Evolutionary conservation across 2,329 filamentous ascomycete species (phyloP), one percentile per base, ranked within the genome.

Genomic region (Xenoacremonium recifei): DNA sequence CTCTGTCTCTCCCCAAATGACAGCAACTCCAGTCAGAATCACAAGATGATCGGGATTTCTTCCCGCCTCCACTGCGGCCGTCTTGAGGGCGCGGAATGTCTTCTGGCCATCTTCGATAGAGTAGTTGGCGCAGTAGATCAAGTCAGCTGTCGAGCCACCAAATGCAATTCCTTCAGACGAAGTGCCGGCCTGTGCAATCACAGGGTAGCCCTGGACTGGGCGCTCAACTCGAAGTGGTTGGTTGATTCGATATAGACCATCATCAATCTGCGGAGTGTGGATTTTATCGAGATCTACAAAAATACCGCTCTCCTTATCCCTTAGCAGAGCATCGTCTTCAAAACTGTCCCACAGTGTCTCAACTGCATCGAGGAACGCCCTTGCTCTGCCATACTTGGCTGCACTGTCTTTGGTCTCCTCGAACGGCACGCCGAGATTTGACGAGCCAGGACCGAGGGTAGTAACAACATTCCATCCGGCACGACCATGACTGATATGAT

Each of bases 381-480:
- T 60, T 0, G 74, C 74, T 1, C 73, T 66, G 50, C 72, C 73
- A 48, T 77, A 77, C 3, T 73, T 67, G 46, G 74, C 68, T 3
- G 64, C 53, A 43, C 76, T 73, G 42, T 73, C 68, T 41, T 74
- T 62, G 39, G 76, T 73, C 49, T 74, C 71, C 11, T 76, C 72
- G n/a, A n/a, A n/a, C n/a, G n/a, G n/a, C 0, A 63, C 61, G 1
- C 73, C 69, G 43, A 78, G 77, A 50, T 78, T 78, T 7, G 72
- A 64, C 0, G 72, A 70, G 41, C 77, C 75, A 0, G 73, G 74
- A 31, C 76, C 76, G 1, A 66, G 71, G 0, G 74, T 77, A 0
- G 74, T 77, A 6, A 77, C 73, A 30, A 77, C 73, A 47, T 77
- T 77, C 74, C 74, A 79, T 0, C 68, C 76, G 1, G 76, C 68